Percentiles rank a stretch among this genome's conserved stretches.
These are phyloP conservation scores for Hyphopichia wangnamkhiaoensis DNA, from an alignment of 1,139 yeast genomes.

Conservation along the genomic window DNA sequence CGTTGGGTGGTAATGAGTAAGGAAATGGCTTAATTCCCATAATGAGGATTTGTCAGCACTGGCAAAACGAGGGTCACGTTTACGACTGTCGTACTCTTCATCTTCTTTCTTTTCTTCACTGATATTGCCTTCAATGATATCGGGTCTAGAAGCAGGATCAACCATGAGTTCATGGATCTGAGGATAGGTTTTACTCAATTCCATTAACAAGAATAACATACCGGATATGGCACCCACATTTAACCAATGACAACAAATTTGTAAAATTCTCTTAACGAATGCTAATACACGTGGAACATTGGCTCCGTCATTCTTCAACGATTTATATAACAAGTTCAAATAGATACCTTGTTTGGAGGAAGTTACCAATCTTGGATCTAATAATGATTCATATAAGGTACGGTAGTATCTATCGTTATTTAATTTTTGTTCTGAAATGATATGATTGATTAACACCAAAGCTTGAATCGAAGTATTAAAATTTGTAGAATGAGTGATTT, in stretches of 20 bases:
- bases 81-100: constrained; percentile 69
- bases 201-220: constrained; percentile 74
- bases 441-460: constrained; percentile 78
- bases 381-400: constrained; percentile 84
- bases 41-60: constrained; percentile 77
- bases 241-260: constrained; percentile 81
- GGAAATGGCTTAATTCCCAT: constrained; percentile 81
- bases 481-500: constrained; percentile 90
- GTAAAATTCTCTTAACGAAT: constrained; percentile 87
- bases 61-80: constrained; percentile 89
- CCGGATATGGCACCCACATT: constrained; percentile 92
- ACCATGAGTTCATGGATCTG: constrained; percentile 46
- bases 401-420: constrained; percentile 78
- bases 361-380: constrained; percentile 78
- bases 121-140: constrained; percentile 24
- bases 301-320: constrained; percentile 68
- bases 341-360: constrained; percentile 91
- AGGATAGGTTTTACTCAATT: constrained; percentile 49
- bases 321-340: constrained; percentile 79
- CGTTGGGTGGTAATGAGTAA: constrained; percentile 90
- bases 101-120: constrained; percentile 18
- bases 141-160: constrained; percentile 43
- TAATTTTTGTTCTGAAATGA: constrained; percentile 57
- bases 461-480: constrained; percentile 96
- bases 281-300: constrained; percentile 74